These are phyloP conservation scores for Inga laurina DNA, from an alignment of 306 rosid genomes.

Conservation along the genomic window DNA sequence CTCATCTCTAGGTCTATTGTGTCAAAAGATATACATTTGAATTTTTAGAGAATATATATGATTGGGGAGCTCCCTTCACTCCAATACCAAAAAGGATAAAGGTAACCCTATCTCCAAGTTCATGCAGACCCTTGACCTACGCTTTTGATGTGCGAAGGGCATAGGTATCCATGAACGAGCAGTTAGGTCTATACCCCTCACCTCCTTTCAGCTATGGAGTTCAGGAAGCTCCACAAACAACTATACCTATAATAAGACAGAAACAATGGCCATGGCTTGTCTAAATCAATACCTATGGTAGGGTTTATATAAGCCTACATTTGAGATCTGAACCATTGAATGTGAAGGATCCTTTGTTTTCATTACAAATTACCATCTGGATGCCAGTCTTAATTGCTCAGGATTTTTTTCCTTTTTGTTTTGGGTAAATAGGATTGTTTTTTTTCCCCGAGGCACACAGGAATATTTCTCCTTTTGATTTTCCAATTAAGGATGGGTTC, in stretches of 20 bases:
- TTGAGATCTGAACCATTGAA: background rate
- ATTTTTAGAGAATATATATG: too few species aligned
- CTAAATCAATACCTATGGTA: background rate
- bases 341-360: background rate
- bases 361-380: background rate
- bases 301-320: conserved; percentile 15
- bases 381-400: background rate
- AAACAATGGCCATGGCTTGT: background rate
- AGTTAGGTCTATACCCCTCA: background rate
- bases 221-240: background rate
- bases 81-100: background rate
- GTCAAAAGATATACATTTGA: too few species aligned
- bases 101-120: conserved; percentile 3
- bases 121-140: conserved; percentile 49
- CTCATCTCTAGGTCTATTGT: too few species aligned
- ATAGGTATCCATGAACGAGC: background rate
- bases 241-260: background rate
- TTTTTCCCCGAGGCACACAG: background rate
- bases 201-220: background rate
- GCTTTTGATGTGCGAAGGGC: background rate
- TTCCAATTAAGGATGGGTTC: background rate
- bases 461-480: background rate
- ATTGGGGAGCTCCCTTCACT: background rate
- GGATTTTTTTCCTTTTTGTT: background rate
- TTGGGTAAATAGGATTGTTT: background rate